Evolutionary conservation across 2,329 filamentous ascomycete genomes (phyloP), one percentile per base, ranked within the genome.

Genomic region (Exserohilum rostratum): DNA sequence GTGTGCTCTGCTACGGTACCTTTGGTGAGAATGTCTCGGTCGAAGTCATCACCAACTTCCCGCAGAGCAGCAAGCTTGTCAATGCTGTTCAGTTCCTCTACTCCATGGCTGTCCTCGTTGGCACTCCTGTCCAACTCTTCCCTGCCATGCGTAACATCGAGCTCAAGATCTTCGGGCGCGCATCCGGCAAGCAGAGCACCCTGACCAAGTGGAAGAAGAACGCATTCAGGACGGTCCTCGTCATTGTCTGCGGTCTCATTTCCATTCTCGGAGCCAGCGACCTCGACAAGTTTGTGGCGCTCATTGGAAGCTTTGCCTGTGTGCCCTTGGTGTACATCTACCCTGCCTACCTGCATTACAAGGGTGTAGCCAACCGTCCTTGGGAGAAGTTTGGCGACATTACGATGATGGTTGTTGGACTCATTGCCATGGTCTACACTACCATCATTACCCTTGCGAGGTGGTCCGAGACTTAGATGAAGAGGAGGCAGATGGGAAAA

Each of bases 141-240:
- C 89, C 89, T 0, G 87, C 88, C 6, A 79, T 89, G 46, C 84
- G 88, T 61, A 91, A 90, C 67, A 79, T 90, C 47, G 89, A 91
- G 74, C 84, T 83, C 17, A 83, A 80, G 39, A 68, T 90, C 13
- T 90, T 91, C 55, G 86, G 86, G n/a, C 80, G 82, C 52, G 71
- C 77, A 10, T 89, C 87, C 0, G 89, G 89, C 30, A 90, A 89
- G 76, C 84, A 83, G 65, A 84, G 83, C 57, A 71, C 78, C 30
- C 76, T 80, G 33, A 88, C 87, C 58, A 91, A 91, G 71, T 91
- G 89, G 89, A 86, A 87, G 76, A 91, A 91, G 81, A 91, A 91
- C 63, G 81, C 74, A 1, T 84, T 91, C 63, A 80, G 88, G 18
- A 80, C 84, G 0, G 64, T 70, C 0, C 68, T 89, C 18, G 84